These are phyloP conservation scores for Fusarium keratoplasticum DNA, from an alignment of 2,329 filamentous ascomycete species.

Conservation along the genomic window DNA sequence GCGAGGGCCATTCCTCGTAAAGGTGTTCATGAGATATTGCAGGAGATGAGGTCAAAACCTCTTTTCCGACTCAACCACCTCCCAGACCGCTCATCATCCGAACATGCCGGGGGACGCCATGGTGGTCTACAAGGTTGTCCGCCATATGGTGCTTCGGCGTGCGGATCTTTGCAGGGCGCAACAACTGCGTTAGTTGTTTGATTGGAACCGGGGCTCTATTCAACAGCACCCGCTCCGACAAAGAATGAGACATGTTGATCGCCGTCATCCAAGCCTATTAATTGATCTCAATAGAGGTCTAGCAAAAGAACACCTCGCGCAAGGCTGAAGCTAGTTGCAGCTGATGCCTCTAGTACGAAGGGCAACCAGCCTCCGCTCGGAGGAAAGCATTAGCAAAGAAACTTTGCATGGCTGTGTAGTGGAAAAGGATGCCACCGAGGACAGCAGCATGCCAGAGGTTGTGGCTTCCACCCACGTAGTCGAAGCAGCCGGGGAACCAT, in stretches of 20 bases:
- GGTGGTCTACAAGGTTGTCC: background rate
- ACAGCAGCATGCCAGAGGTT: slow-evolving; percentile 98
- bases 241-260: background rate
- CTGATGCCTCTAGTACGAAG: slow-evolving; percentile 56
- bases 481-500: slow-evolving; percentile 92
- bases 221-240: background rate
- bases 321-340: background rate
- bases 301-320: background rate
- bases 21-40: background rate
- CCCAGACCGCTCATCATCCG: background rate
- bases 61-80: background rate
- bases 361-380: slow-evolving; percentile 72
- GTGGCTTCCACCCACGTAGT: slow-evolving; percentile 94
- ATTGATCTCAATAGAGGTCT: background rate
- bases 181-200: background rate
- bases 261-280: background rate
- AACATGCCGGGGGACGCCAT: background rate
- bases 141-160: background rate
- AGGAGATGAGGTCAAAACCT: background rate
- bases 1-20: background rate
- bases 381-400: slow-evolving; percentile 86
- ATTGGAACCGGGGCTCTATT: background rate
- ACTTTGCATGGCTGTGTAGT: slow-evolving; percentile 95
- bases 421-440: slow-evolving; percentile 94
- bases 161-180: background rate